A percentile compares a stretch with the other conserved stretches of the same genome.
phyloP scores from a whole-genome alignment of 768 basidiomycete genomes.

The Strobilomyces confusus region DNA sequence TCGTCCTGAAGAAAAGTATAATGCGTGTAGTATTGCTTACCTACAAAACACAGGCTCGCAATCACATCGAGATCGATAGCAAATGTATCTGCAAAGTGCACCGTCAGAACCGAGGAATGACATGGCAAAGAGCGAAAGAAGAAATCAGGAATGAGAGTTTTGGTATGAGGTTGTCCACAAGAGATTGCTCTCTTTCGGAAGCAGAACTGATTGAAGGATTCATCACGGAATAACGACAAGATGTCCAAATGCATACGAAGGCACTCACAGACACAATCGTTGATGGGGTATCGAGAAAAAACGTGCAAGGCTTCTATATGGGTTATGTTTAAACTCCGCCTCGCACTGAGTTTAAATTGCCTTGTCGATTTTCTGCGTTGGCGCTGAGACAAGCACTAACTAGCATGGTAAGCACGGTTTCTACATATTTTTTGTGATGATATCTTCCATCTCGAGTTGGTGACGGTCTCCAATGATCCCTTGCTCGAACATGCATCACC shows the following conservation, averaged over 20 bases:
- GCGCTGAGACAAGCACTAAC: too few relatives aligned
- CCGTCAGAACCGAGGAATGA: slow-evolving; percentile 3
- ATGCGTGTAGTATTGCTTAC: not conserved
- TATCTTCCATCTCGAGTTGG: slow-evolving; percentile 70
- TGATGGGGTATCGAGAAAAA: not conserved
- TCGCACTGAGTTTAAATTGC: slow-evolving; percentile 11
- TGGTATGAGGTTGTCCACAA: slow-evolving; percentile 63
- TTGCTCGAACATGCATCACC: slow-evolving; percentile 75
- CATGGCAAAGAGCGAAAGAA: not conserved
- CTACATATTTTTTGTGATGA: slow-evolving; percentile 48
- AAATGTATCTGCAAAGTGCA: not conserved
- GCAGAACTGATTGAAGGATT: slow-evolving; percentile 68
- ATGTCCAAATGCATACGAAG: not conserved
- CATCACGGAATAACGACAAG: slow-evolving; percentile 38
- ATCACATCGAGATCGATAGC: not conserved
- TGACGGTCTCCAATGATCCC: slow-evolving; percentile 67
- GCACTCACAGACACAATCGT: slow-evolving; percentile 11
- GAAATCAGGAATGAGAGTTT: slow-evolving; percentile 48
- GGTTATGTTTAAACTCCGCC: slow-evolving; percentile 30
- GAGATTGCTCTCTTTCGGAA: slow-evolving; percentile 76
- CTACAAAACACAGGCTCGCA: not conserved
- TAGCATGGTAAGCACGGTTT: slow-evolving; percentile 32
- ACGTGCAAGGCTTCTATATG: not conserved
- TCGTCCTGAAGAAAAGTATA: slow-evolving; percentile 42
- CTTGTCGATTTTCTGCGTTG: not conserved